Percentiles rank a stretch among this genome's conserved stretches.
Evolutionary conservation across 2,329 filamentous ascomycete genomes (phyloP).

Genomic region (Apiospora marii): DNA sequence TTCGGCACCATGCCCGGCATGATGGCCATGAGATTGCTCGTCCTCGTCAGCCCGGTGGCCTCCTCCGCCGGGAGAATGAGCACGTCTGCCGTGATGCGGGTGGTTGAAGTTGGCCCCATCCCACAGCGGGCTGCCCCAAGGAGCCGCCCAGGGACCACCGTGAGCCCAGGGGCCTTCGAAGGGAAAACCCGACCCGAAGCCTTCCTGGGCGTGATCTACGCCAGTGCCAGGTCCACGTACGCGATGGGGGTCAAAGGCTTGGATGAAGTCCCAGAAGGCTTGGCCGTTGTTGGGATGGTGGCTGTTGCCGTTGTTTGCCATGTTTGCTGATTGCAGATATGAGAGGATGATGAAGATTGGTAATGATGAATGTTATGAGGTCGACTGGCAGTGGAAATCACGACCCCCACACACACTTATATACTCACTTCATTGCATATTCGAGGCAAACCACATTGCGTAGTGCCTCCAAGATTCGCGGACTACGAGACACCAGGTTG

Average conservation of each 20-base stretch:
- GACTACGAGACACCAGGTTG: neutral
- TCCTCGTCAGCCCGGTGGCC: conserved; percentile 36
- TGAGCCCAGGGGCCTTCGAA: conserved; percentile 30
- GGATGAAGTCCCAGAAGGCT: conserved; percentile 46
- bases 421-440: neutral
- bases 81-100: conserved; percentile 29
- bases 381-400: neutral
- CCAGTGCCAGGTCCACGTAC: conserved; percentile 40
- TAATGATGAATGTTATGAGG: neutral
- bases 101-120: conserved; percentile 31
- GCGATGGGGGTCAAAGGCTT: conserved; percentile 43
- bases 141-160: conserved; percentile 25
- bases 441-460: conserved; percentile 24
- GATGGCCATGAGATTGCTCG: conserved; percentile 21
- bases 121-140: conserved; percentile 28
- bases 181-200: conserved; percentile 41
- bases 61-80: conserved; percentile 37
- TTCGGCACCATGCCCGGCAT: conserved; percentile 40
- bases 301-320: conserved; percentile 34
- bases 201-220: conserved; percentile 37
- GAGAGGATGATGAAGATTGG: neutral
- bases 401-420: neutral
- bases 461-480: neutral
- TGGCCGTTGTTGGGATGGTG: conserved; percentile 31
- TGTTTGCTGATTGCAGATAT: conserved; percentile 22